A percentile compares a stretch with the other conserved stretches of the same genome.
Conservation (phyloP, 352 stramenopile species). For the Stramenopiles sp. region DNA sequence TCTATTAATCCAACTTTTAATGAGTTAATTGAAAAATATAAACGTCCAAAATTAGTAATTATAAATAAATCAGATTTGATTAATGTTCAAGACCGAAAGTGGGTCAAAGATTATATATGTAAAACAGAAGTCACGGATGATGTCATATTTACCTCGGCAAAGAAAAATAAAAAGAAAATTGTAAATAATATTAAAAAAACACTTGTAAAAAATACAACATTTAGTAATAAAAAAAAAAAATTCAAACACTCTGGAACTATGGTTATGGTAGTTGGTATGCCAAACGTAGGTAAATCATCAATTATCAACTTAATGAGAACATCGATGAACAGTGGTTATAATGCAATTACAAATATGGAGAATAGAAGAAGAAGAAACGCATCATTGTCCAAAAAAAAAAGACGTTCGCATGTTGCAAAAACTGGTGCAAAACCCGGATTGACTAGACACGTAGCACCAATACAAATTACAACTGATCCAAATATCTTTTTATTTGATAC, state of each 20-base stretch:
- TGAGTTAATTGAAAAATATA: conserved; percentile 42
- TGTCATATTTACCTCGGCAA: conserved; percentile 51
- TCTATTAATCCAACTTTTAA: conserved; percentile 53
- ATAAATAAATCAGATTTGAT: conserved; percentile 62
- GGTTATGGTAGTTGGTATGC: conserved; percentile 61
- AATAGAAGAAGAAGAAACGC: conserved; percentile 9
- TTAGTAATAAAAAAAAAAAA: too few relatives aligned
- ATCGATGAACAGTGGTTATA: conserved; percentile 37
- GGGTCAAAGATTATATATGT: conserved; percentile 41
- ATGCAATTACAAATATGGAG: conserved; percentile 44
- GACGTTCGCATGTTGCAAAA: conserved; percentile 31
- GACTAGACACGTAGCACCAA: conserved; percentile 57
- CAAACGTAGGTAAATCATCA: conserved; percentile 66
- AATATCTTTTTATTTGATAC: conserved; percentile 65
- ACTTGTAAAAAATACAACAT: too few relatives aligned
- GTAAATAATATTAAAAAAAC: too few relatives aligned
- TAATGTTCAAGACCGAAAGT: conserved; percentile 51
- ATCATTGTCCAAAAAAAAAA: conserved; percentile 5
- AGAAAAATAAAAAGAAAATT: conserved; percentile 45
- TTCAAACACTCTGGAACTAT: conserved; percentile 29
- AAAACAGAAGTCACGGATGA: conserved; percentile 29
- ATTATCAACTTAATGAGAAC: conserved; percentile 71
- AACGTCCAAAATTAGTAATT: conserved; percentile 48
- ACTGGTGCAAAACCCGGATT: conserved; percentile 54
- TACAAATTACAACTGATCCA: conserved; percentile 47